Base-by-base conservation (phyloP, 495 filamentous ascomycete genomes). In the Penicillium simplicissimum region DNA sequence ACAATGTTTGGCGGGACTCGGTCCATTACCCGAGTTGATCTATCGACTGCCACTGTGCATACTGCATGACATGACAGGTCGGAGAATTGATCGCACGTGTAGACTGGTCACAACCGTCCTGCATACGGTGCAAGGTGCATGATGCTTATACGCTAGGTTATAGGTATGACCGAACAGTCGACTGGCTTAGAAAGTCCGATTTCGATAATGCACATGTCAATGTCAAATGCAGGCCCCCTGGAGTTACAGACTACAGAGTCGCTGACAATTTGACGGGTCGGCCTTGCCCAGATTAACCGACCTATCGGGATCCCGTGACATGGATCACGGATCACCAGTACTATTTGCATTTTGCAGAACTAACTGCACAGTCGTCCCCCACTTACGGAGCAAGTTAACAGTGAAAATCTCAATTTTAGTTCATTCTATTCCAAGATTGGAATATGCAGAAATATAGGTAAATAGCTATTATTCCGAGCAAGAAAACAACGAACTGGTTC, bases 251-350 rank as follows among this genome's bases (percentile, higher is more conserved):
- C n/a, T n/a, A n/a, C n/a, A n/a, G n/a, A n/a, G n/a, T n/a, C n/a
- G n/a, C n/a, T n/a, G n/a, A n/a, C n/a, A n/a, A n/a, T n/a, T n/a
- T n/a, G n/a, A n/a, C n/a, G n/a, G n/a, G n/a, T 47, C 28, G 62
- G 58, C 62, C 62, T 40, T 65, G 48, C 54, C 9, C 47, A 61
- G 42, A 65, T 55, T 61, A 55, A 59, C 43, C 31, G 52, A 52
- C 52, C 43, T 43, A 56, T 56, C 52, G 13, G 48, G 21, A 31
- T 28, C 35, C 53, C 40, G 52, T 42, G 31, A 31, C 1, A 25
- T 25, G 28, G 28, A 33, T 35, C 59, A 36, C 17, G 28, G 28
- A 33, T 35, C 59, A 36, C 17, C 51, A 19, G 31, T 14, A 31
- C 45, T 49, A 49, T 49, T n/a, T n/a, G n/a, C n/a, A n/a, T n/a